Evolutionary conservation across 192 early-diverging fungal species (phyloP), one percentile per base, ranked within the genome.

Genomic region (Podila epicladia): DNA sequence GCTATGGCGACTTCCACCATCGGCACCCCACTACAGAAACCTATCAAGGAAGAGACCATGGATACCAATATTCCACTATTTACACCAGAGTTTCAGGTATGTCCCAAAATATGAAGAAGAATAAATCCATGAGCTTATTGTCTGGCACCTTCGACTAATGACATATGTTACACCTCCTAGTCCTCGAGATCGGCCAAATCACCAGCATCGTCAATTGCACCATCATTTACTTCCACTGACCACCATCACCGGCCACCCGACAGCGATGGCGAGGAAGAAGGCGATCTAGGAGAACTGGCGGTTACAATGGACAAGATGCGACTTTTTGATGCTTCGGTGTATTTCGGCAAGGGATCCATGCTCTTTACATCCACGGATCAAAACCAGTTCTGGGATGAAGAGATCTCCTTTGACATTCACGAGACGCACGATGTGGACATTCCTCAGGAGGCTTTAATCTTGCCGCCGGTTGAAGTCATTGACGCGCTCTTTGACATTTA

Each of bases 271-370:
- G 77, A 80, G 0, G 70, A 80, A 17, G 77, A 73, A 33, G 70
- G 35, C 33, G 66, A 73, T 20, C 51, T 80, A 12, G 62, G 77
- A 24, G 77, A 80, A 26, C 37, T 80, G 1, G 70, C 77, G 22
- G 62, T 65, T 11, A 80, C 77, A 7, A 73, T 80, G 77, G 77
- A 80, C 62, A 80, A 80, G 33, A 64, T 80, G 7, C 65, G 77
- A 37, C 66, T 80, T 2, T 80, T 80, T 73, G 77, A 80, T 61
- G 77, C 77, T 15, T 80, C 77, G 0, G 62, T 80, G 0, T 80
- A 80, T 48, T 68, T 80, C 62, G 77, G 77, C 13, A 80, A 73
- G n/a, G 77, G 77, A 59, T 72, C 77, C 11, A 80, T 80, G 77
- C 45, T 80, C 15, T 80, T 80, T 11, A 80, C 77, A 0, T 80